Evolutionary conservation across 2,329 filamentous ascomycete species (phyloP).

Genomic region (Ophiocordyceps camponoti-saundersi): DNA sequence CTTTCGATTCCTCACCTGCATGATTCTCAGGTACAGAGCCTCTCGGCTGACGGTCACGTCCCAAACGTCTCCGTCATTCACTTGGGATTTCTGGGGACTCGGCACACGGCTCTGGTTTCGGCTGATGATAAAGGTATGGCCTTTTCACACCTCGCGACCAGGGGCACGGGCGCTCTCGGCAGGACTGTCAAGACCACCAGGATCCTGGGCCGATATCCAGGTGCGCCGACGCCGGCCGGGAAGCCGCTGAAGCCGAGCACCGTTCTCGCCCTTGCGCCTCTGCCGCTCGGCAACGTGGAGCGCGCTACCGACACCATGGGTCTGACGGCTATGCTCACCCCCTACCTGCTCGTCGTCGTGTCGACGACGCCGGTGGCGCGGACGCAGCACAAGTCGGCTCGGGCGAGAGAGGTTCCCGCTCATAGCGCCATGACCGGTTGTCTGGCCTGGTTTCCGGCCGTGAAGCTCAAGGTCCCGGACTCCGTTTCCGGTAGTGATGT

Average conservation of each 20-base stretch:
- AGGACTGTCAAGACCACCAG: constrained; percentile 77
- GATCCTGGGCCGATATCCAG: constrained; percentile 80
- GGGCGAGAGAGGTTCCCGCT: constrained; percentile 78
- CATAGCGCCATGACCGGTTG: constrained; percentile 90
- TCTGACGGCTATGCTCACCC: constrained; percentile 85
- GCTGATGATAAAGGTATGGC: constrained; percentile 94
- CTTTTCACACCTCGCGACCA: constrained; percentile 87
- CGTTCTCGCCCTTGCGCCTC: constrained; percentile 75
- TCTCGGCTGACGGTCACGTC: constrained; percentile 67
- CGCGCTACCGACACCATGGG: constrained; percentile 76
- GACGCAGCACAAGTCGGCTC: constrained; percentile 83
- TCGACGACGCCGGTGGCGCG: constrained; percentile 93
- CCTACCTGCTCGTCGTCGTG: constrained; percentile 88
- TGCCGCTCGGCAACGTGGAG: constrained; percentile 89
- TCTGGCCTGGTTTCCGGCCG: constrained; percentile 91
- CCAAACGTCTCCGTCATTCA: constrained; percentile 66
- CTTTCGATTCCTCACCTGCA: constrained; percentile 70
- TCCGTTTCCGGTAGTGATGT: constrained; percentile 47
- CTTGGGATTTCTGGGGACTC: constrained; percentile 83
- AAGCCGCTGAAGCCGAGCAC: constrained; percentile 80
- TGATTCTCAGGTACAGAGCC: constrained; percentile 42
- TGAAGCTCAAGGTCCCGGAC: constrained; percentile 69
- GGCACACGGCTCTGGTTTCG: constrained; percentile 87
- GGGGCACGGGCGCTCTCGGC: constrained; percentile 74
- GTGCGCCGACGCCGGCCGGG: constrained; percentile 41